phyloP scores from a whole-genome alignment of 192 early-diverging fungal genomes.

The Funneliformis mosseae region DNA sequence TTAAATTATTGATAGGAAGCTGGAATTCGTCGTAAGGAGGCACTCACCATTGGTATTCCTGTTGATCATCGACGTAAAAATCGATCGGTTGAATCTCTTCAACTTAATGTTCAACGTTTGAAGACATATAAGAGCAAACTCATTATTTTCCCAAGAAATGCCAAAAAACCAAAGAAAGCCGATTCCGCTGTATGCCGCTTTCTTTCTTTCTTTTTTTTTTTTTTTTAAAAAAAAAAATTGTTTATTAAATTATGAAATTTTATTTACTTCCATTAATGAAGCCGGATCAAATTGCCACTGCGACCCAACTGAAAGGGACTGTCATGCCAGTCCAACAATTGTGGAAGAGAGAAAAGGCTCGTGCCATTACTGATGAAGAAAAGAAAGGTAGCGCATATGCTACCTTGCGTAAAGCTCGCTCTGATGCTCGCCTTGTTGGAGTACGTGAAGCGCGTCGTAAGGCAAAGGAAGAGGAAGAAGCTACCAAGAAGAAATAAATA shows the following conservation, averaged over 20 bases:
- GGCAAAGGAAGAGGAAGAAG: constrained; percentile 82
- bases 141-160: constrained; percentile 95
- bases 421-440: constrained; percentile 74
- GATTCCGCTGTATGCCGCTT: constrained; percentile 56
- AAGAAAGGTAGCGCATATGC: constrained; percentile 63
- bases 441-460: constrained; percentile 77
- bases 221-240: neutral
- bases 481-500: constrained; percentile 68
- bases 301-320: constrained; percentile 65
- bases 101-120: constrained; percentile 90
- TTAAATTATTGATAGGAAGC: constrained; percentile 63
- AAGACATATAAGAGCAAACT: constrained; percentile 93
- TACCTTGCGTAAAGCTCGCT: constrained; percentile 78
- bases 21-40: constrained; percentile 91
- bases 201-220: constrained; percentile 21
- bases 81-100: constrained; percentile 92
- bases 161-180: constrained; percentile 84
- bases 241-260: constrained; percentile 12
- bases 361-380: constrained; percentile 56
- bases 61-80: constrained; percentile 97
- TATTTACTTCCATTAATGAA: constrained; percentile 2
- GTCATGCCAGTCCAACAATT: constrained; percentile 72
- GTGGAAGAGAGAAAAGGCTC: constrained; percentile 50
- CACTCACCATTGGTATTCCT: constrained; percentile 91
- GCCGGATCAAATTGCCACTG: constrained; percentile 56